A percentile compares a stretch with the other conserved stretches of the same genome.
These are phyloP conservation scores for Tulasnella sp. DNA, from an alignment of 768 basidiomycete species.

Conservation along the genomic window DNA sequence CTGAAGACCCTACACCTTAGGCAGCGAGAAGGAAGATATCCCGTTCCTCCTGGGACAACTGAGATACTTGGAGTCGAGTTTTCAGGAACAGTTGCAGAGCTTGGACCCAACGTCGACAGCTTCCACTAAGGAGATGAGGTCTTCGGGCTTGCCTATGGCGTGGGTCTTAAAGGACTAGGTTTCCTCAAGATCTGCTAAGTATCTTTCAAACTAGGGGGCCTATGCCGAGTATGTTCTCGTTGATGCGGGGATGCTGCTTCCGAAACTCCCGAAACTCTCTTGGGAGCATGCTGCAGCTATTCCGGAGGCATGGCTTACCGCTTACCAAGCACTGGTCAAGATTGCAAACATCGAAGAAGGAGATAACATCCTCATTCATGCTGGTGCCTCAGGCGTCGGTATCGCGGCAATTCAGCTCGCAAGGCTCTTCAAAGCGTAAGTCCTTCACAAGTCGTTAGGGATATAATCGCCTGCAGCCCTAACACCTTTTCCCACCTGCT, in stretches of 20 bases:
- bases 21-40: constrained; percentile 38
- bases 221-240: constrained; percentile 80
- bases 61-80: constrained; percentile 82
- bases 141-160: constrained; percentile 68
- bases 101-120: constrained; percentile 39
- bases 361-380: constrained; percentile 77
- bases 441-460: constrained; percentile 15
- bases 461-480: not conserved
- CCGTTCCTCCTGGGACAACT: constrained; percentile 63
- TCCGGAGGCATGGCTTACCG: constrained; percentile 83
- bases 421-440: constrained; percentile 60
- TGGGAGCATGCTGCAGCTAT: constrained; percentile 82
- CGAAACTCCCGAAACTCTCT: constrained; percentile 61
- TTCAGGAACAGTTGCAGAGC: constrained; percentile 47
- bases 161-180: constrained; percentile 23
- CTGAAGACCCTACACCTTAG: not conserved
- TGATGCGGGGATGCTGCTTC: constrained; percentile 51
- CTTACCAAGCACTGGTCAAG: constrained; percentile 52
- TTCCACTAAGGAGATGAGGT: constrained; percentile 64
- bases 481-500: not conserved
- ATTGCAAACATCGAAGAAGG: constrained; percentile 56
- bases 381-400: constrained; percentile 85
- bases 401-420: constrained; percentile 82
- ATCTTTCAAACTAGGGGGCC: constrained; percentile 51
- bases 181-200: not conserved